phyloP scores from a whole-genome alignment of 805 yeast species.

The Wickerhamiella slavikovae region DNA sequence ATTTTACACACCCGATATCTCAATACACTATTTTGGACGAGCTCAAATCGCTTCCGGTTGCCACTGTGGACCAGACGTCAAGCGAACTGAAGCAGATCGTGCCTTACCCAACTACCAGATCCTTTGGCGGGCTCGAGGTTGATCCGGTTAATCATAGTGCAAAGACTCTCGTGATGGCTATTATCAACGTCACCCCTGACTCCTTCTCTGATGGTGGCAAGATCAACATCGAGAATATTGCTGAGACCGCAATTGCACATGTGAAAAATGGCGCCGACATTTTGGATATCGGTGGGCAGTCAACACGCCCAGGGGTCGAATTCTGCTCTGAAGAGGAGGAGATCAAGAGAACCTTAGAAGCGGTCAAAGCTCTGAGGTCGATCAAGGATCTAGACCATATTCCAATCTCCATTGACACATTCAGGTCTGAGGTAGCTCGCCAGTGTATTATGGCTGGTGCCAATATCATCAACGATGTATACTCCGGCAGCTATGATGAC shows the following conservation, averaged over 20 bases:
- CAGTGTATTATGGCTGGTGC: slow-evolving; percentile 58
- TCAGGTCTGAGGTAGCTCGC: slow-evolving; percentile 53
- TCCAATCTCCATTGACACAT: slow-evolving; percentile 74
- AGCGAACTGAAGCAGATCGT: slow-evolving; percentile 11
- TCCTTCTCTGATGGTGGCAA: slow-evolving; percentile 84
- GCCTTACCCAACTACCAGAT: slow-evolving; percentile 7
- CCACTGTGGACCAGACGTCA: slow-evolving; percentile 9
- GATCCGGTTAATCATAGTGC: slow-evolving; percentile 26
- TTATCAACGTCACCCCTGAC: slow-evolving; percentile 80
- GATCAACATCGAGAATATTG: slow-evolving; percentile 21
- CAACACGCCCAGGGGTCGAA: slow-evolving; percentile 70
- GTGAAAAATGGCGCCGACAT: slow-evolving; percentile 45
- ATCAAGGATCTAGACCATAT: slow-evolving; percentile 20
- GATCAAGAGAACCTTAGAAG: slow-evolving; percentile 45
- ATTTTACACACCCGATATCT: slow-evolving; percentile 58
- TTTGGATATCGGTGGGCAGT: slow-evolving; percentile 84
- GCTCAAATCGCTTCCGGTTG: slow-evolving; percentile 31
- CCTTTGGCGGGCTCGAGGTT: slow-evolving; percentile 16
- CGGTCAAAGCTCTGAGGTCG: slow-evolving; percentile 38
- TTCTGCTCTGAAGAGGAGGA: slow-evolving; percentile 51
- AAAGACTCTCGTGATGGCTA: slow-evolving; percentile 65
- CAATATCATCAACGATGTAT: slow-evolving; percentile 78
- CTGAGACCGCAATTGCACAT: slow-evolving; percentile 28
- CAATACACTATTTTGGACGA: slow-evolving; percentile 64
- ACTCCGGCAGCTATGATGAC: slow-evolving; percentile 56